phyloP scores from a whole-genome alignment of 2,329 filamentous ascomycete genomes.

The Penicillium vulpinum region DNA sequence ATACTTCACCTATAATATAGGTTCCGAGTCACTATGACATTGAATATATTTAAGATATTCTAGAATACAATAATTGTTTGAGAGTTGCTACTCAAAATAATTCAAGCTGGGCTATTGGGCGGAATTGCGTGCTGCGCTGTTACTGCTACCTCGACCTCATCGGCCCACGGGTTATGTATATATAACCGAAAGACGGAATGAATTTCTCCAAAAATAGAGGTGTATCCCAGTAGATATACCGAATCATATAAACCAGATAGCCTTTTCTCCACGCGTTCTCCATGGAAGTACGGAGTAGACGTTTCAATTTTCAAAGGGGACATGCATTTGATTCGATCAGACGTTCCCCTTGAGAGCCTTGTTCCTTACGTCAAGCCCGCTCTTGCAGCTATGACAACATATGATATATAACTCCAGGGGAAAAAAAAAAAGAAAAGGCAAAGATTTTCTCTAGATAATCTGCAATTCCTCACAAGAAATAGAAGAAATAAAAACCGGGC shows the following conservation, averaged over 20 bases:
- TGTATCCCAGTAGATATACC: no score
- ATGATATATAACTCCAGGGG: not conserved
- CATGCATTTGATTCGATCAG: constrained; percentile 1
- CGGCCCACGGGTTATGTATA: no score
- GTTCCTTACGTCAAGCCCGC: not conserved
- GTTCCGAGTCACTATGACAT: not conserved
- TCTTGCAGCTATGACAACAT: not conserved
- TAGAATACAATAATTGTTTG: not conserved
- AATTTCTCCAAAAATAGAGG: not conserved
- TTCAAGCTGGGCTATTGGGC: no score
- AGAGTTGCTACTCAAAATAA: no score
- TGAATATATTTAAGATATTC: not conserved
- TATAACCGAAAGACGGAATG: no score
- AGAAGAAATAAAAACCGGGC: not conserved
- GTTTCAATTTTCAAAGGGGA: constrained; percentile 1
- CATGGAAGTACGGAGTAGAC: not conserved
- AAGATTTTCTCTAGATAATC: not conserved
- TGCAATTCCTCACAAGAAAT: not conserved
- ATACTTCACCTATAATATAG: not conserved
- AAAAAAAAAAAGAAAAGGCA: no score
- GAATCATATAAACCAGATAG: no score
- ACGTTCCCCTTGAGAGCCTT: not conserved
- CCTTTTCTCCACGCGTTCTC: not conserved
- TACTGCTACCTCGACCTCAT: no score
- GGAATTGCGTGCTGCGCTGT: no score